Conservation (phyloP, 176 grass and related monocot species). For the Oryza meyeriana region DNA sequence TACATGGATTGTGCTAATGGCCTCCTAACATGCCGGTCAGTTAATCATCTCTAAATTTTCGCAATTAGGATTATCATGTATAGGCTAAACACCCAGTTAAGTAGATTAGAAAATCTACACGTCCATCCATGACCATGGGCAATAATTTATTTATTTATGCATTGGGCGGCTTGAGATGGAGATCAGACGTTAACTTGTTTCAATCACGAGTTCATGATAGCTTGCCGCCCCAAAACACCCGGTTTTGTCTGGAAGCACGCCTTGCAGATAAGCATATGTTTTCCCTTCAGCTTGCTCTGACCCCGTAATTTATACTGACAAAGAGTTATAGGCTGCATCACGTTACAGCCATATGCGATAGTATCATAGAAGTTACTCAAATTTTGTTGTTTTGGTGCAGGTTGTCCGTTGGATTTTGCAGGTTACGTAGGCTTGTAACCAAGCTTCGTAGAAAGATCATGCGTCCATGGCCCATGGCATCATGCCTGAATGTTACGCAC, state of each 20-base stretch:
- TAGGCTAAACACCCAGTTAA: too few species aligned
- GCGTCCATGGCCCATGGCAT: background rate
- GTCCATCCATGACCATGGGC: background rate
- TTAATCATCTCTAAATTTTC: too few species aligned
- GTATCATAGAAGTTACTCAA: background rate
- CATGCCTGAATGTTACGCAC: constrained; percentile 1
- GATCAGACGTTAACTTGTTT: constrained; percentile 1
- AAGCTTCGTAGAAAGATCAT: background rate
- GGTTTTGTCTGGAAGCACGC: constrained; percentile 1
- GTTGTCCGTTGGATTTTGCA: background rate
- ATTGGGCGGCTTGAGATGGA: background rate
- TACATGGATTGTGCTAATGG: too few species aligned
- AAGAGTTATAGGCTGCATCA: background rate
- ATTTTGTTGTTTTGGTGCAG: background rate
- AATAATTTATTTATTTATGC: constrained; percentile 36
- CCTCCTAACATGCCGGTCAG: too few species aligned
- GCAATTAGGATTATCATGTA: too few species aligned
- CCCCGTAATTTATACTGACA: background rate
- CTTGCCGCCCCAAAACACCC: constrained; percentile 37
- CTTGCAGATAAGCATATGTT: constrained; percentile 1
- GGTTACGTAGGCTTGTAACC: background rate
- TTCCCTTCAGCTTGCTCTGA: background rate
- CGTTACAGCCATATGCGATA: background rate
- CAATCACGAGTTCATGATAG: constrained; percentile 18
- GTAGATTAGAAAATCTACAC: too few species aligned